Evolutionary conservation across 2,329 filamentous ascomycete species (phyloP).

Genomic region (Cordyceps javanica): DNA sequence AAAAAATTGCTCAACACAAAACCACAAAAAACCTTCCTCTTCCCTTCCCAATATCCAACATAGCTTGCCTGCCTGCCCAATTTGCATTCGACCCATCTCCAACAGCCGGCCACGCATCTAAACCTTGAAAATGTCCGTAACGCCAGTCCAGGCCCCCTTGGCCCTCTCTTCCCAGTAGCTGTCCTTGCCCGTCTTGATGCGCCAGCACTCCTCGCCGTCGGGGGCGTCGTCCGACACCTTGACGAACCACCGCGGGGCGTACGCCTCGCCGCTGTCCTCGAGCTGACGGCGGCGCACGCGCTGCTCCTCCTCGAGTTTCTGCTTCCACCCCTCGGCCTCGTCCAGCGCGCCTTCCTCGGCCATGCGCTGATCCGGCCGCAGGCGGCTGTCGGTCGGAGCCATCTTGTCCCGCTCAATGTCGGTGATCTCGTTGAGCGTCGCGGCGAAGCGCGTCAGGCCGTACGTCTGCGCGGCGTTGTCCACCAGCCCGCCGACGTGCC

Average conservation of each 20-base stretch:
- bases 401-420: conserved; percentile 66
- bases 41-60: too few species aligned
- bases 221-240: conserved; percentile 46
- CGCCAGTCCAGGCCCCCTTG: conserved; percentile 57
- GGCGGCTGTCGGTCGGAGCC: conserved; percentile 73
- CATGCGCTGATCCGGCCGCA: conserved; percentile 82
- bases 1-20: too few species aligned
- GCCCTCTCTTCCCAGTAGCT: conserved; percentile 89
- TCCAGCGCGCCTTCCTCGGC: conserved; percentile 79
- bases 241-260: conserved; percentile 80
- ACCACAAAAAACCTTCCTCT: too few species aligned
- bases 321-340: conserved; percentile 76
- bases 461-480: conserved; percentile 75
- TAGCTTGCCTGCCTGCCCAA: too few species aligned
- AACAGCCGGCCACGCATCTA: too few species aligned
- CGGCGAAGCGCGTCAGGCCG: conserved; percentile 82
- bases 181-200: conserved; percentile 72
- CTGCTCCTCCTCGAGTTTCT: conserved; percentile 79
- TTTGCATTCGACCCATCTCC: too few species aligned
- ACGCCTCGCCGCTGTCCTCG: conserved; percentile 66
- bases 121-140: conserved; percentile 44
- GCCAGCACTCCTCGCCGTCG: conserved; percentile 65
- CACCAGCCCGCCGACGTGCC: conserved; percentile 72
- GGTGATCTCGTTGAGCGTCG: conserved; percentile 81
- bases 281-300: conserved; percentile 65